A percentile compares a stretch with the other conserved stretches of the same genome.
Conservation (phyloP, 129 eudicot genomes). For the Logfia minima region DNA sequence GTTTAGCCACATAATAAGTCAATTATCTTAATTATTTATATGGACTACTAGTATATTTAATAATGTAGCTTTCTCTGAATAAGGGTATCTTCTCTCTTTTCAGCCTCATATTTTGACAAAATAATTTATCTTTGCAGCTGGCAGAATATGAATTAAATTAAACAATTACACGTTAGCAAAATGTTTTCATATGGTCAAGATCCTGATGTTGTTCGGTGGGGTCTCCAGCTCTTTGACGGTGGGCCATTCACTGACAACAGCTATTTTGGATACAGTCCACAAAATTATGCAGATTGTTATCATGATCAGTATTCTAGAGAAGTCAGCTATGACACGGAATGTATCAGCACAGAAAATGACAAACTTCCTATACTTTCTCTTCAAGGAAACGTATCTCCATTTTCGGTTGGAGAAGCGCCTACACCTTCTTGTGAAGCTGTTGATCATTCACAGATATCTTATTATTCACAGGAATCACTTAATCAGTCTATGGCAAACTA, state of each 20-base stretch:
- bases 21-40: constrained; percentile 23
- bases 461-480: constrained; percentile 58
- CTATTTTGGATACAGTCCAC: constrained; percentile 48
- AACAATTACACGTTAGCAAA: constrained; percentile 17
- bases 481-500: constrained; percentile 55
- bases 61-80: constrained; percentile 19
- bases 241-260: constrained; percentile 54
- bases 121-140: constrained; percentile 27
- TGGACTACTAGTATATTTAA: constrained; percentile 26
- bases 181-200: constrained; percentile 85
- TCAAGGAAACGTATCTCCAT: constrained; percentile 51
- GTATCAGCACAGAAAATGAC: constrained; percentile 39
- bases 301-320: constrained; percentile 57
- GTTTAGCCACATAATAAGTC: constrained; percentile 36
- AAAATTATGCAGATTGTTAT: constrained; percentile 50
- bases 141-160: constrained; percentile 10
- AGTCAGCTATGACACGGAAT: constrained; percentile 43
- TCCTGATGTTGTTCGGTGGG: constrained; percentile 91
- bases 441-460: constrained; percentile 50
- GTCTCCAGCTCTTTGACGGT: constrained; percentile 83
- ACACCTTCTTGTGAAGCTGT: constrained; percentile 40
- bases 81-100: constrained; percentile 5
- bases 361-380: constrained; percentile 46
- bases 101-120: constrained; percentile 31
- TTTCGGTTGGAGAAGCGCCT: constrained; percentile 48